Evolutionary conservation across 495 filamentous ascomycete species (phyloP).

Genomic region (Penicillium longicatenatum): DNA sequence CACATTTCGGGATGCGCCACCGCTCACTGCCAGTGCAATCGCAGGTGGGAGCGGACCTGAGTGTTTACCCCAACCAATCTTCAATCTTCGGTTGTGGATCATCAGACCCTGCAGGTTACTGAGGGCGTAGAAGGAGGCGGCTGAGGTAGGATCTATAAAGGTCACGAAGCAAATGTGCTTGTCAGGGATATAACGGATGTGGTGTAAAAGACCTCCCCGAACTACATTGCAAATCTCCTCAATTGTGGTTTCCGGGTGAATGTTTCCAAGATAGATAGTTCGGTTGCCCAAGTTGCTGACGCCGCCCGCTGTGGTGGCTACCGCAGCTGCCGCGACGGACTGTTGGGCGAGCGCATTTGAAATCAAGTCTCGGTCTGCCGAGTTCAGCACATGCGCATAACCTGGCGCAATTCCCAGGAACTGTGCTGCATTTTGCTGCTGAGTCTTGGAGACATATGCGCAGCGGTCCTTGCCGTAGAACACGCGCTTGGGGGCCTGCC

Average conservation of each 20-base stretch:
- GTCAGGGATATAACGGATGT: slow-evolving; percentile 98
- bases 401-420: slow-evolving; percentile 98
- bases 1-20: slow-evolving; percentile 91
- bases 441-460: slow-evolving; percentile 98
- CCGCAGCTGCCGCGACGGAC: slow-evolving; percentile 93
- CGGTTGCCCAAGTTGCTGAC: slow-evolving; percentile 97
- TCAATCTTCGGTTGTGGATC: slow-evolving; percentile 97
- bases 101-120: slow-evolving; percentile 97
- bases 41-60: slow-evolving; percentile 95
- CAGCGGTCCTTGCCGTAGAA: slow-evolving; percentile 99
- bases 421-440: slow-evolving; percentile 98
- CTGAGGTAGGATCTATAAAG: slow-evolving; percentile 97
- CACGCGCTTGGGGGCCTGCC: slow-evolving; percentile 91
- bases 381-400: slow-evolving; percentile 93
- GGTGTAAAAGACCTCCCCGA: slow-evolving; percentile 87
- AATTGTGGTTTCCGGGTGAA: slow-evolving; percentile 97
- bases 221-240: slow-evolving; percentile 99
- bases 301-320: slow-evolving; percentile 93
- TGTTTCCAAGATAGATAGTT: slow-evolving; percentile 97
- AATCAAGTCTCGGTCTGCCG: slow-evolving; percentile 92
- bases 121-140: slow-evolving; percentile 95
- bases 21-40: slow-evolving; percentile 93
- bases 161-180: slow-evolving; percentile 99
- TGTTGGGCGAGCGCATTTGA: slow-evolving; percentile 95
- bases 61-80: slow-evolving; percentile 99